These are phyloP conservation scores for Lavandula angustifolia DNA, from an alignment of 257 asterid genomes.

Conservation along the genomic window DNA sequence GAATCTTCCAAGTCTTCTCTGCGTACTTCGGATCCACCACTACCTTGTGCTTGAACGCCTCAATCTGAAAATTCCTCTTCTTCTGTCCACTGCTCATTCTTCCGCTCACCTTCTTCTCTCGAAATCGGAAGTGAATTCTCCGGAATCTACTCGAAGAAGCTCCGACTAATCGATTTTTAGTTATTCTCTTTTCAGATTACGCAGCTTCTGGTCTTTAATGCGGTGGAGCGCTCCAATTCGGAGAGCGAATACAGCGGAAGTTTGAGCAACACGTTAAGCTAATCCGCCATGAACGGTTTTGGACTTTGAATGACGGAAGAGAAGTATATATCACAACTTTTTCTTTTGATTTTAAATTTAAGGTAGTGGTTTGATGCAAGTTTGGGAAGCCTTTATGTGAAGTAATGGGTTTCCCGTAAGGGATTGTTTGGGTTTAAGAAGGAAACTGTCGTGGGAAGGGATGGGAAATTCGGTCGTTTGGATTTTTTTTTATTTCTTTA, in stretches of 20 bases:
- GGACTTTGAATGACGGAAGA: conserved; percentile 38
- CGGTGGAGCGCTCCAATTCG: conserved; percentile 32
- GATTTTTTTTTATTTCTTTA: background rate
- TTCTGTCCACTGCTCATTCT: conserved; percentile 67
- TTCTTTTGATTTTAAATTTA: background rate
- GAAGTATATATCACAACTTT: conserved; percentile 11
- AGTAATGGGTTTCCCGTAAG: conserved; percentile 13
- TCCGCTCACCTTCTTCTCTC: background rate
- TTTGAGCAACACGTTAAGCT: conserved; percentile 41
- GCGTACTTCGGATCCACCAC: conserved; percentile 96
- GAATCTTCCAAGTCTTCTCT: conserved; percentile 89
- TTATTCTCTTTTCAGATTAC: conserved; percentile 4
- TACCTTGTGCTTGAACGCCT: conserved; percentile 79
- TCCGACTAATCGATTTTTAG: conserved; percentile 29
- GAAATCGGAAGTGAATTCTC: conserved; percentile 11
- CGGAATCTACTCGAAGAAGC: conserved; percentile 10
- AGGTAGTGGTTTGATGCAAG: conserved; percentile 28
- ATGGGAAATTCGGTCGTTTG: background rate
- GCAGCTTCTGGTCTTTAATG: conserved; percentile 16
- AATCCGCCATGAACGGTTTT: conserved; percentile 40
- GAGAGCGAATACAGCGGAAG: conserved; percentile 36
- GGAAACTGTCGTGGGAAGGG: background rate
- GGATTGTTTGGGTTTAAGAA: conserved; percentile 26
- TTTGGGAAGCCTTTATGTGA: conserved; percentile 12
- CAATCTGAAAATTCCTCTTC: conserved; percentile 85